These are phyloP conservation scores for Diaporthe citrichinensis DNA, from an alignment of 2,329 filamentous ascomycete species.

Conservation along the genomic window DNA sequence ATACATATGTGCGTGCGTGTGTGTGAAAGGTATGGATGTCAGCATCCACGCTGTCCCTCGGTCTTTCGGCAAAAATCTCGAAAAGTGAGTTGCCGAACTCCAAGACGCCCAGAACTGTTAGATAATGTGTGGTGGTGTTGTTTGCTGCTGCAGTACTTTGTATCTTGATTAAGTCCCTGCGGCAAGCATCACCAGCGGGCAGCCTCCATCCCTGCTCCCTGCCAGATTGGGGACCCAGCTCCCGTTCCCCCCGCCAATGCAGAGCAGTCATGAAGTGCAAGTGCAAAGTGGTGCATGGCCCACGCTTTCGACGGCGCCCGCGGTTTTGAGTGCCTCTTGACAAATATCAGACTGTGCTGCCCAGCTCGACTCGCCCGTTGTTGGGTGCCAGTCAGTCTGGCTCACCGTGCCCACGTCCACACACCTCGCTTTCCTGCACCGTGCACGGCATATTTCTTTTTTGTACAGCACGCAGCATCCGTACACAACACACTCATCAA, in stretches of 20 bases:
- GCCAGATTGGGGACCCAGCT: conserved; percentile 36
- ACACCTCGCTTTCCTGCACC: not conserved
- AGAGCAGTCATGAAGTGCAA: not conserved
- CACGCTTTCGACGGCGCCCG: conserved; percentile 22
- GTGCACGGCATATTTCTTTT: not conserved
- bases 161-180: conserved; percentile 1
- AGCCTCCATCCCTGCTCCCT: conserved; percentile 16
- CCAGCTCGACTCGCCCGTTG: conserved; percentile 11
- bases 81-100: not conserved
- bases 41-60: not conserved
- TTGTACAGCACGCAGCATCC: not conserved
- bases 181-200: not conserved
- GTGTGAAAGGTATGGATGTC: not conserved
- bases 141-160: conserved; percentile 13
- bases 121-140: not conserved
- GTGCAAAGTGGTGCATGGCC: conserved; percentile 3
- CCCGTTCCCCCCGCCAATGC: conserved; percentile 32
- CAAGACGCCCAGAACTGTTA: not conserved
- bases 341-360: conserved; percentile 21
- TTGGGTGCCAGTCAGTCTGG: not conserved
- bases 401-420: conserved; percentile 4
- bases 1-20: not conserved
- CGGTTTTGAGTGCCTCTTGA: conserved; percentile 19
- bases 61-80: not conserved
- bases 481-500: not conserved